These are phyloP conservation scores for Iris macrosiphon DNA, from an alignment of 106 monocot species.

Conservation along the genomic window DNA sequence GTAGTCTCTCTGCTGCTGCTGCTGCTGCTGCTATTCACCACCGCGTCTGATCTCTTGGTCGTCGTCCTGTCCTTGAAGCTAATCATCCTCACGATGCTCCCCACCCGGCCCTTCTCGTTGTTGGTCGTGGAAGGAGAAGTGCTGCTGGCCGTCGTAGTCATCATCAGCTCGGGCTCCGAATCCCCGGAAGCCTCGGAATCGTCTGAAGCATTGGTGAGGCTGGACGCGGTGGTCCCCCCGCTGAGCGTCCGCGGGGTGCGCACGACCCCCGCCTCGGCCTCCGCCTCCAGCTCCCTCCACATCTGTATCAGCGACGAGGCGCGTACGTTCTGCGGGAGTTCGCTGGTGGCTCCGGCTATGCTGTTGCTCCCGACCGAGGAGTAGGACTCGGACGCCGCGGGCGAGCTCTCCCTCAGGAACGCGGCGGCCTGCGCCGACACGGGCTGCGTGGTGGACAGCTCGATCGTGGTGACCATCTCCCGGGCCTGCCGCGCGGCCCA, in stretches of 20 bases:
- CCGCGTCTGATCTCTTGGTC: no score
- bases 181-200: no score
- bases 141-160: no score
- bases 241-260: slow-evolving; percentile 1
- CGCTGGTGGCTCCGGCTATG: background rate
- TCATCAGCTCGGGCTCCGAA: no score
- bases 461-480: slow-evolving; percentile 39
- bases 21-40: no score
- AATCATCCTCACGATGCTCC: slow-evolving; percentile 17
- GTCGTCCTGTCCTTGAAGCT: no score
- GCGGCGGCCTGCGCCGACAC: slow-evolving; percentile 47
- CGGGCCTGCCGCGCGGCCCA: slow-evolving; percentile 58
- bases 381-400: background rate
- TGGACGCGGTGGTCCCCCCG: slow-evolving; percentile 8
- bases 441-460: slow-evolving; percentile 38
- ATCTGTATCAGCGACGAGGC: slow-evolving; percentile 82
- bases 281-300: slow-evolving; percentile 93
- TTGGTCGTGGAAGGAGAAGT: no score
- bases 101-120: slow-evolving; percentile 7
- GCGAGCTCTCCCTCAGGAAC: slow-evolving; percentile 26
- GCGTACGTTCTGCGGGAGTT: slow-evolving; percentile 33
- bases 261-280: slow-evolving; percentile 22
- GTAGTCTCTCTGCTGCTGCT: no score
- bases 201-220: no score
- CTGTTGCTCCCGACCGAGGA: no score